Evolutionary conservation across 1,284 basidiomycete species (phyloP).

Genomic region (Pseudozyma tsukubaensis): DNA sequence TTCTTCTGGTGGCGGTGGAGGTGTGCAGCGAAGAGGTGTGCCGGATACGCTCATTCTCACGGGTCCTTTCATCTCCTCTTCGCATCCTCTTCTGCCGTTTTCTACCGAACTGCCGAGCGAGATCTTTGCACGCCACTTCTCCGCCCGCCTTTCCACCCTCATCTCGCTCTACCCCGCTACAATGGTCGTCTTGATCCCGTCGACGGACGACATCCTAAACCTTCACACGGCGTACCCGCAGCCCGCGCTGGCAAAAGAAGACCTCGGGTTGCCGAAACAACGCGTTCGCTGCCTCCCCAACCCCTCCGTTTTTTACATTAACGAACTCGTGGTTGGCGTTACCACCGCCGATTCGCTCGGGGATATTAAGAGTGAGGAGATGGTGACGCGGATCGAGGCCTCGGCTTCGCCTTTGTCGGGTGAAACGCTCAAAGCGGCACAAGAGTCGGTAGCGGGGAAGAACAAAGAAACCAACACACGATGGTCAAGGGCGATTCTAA

Average conservation of each 20-base stretch:
- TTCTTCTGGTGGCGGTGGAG: slow-evolving; percentile 73
- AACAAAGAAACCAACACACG: slow-evolving; percentile 39
- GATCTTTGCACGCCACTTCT: slow-evolving; percentile 79
- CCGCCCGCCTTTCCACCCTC: slow-evolving; percentile 75
- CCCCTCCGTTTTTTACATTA: slow-evolving; percentile 84
- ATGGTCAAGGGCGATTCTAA: slow-evolving; percentile 77
- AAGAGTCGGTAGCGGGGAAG: slow-evolving; percentile 63
- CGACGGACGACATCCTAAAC: slow-evolving; percentile 82
- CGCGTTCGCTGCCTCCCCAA: slow-evolving; percentile 85
- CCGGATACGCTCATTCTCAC: slow-evolving; percentile 83
- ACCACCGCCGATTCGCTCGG: slow-evolving; percentile 88
- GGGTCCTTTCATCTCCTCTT: slow-evolving; percentile 86
- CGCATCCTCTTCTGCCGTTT: slow-evolving; percentile 82
- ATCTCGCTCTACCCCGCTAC: slow-evolving; percentile 77
- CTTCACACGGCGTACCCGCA: slow-evolving; percentile 89
- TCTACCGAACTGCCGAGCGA: slow-evolving; percentile 76
- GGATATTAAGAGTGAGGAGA: slow-evolving; percentile 87
- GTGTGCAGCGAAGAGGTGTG: slow-evolving; percentile 73
- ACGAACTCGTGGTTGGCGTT: slow-evolving; percentile 82
- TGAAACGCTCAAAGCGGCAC: slow-evolving; percentile 17
- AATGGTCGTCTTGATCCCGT: slow-evolving; percentile 82
- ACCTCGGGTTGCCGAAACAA: slow-evolving; percentile 66
- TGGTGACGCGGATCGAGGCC: slow-evolving; percentile 76
- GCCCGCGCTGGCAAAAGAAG: slow-evolving; percentile 74
- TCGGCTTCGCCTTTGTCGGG: neutral